A percentile compares a stretch with the other conserved stretches of the same genome.
Evolutionary conservation across 345 rosid species (phyloP).

Genomic region (Euphorbia lathyris): DNA sequence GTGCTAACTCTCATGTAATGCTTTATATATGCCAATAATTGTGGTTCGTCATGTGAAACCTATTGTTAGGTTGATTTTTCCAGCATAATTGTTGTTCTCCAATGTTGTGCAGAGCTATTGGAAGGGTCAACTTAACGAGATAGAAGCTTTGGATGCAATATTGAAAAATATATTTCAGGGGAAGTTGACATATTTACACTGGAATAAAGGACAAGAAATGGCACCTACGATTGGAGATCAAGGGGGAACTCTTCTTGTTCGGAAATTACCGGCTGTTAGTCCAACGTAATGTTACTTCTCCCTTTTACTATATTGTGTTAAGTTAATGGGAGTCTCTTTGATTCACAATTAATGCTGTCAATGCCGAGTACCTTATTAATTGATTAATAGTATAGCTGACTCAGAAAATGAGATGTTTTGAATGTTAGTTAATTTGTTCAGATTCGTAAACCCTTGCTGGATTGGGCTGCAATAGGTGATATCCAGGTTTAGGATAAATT

Average conservation of each 20-base stretch:
- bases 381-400: background rate
- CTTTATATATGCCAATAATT: slow-evolving; percentile 2
- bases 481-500: background rate
- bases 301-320: slow-evolving; percentile 1
- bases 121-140: slow-evolving; percentile 51
- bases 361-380: slow-evolving; percentile 2
- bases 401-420: slow-evolving; percentile 1
- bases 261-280: slow-evolving; percentile 67
- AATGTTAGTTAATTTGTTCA: background rate
- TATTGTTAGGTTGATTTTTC: slow-evolving; percentile 10
- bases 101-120: slow-evolving; percentile 53
- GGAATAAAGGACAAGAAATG: slow-evolving; percentile 71
- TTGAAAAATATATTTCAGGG: slow-evolving; percentile 73
- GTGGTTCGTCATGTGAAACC: background rate
- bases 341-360: background rate
- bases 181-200: slow-evolving; percentile 67
- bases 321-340: background rate
- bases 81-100: slow-evolving; percentile 2
- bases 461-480: background rate
- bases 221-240: slow-evolving; percentile 53
- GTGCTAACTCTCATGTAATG: background rate
- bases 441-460: background rate
- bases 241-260: slow-evolving; percentile 80
- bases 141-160: slow-evolving; percentile 43
- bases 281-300: slow-evolving; percentile 45